Conservation (phyloP, 2,329 filamentous ascomycete species). For the Verticillium isaacii region DNA sequence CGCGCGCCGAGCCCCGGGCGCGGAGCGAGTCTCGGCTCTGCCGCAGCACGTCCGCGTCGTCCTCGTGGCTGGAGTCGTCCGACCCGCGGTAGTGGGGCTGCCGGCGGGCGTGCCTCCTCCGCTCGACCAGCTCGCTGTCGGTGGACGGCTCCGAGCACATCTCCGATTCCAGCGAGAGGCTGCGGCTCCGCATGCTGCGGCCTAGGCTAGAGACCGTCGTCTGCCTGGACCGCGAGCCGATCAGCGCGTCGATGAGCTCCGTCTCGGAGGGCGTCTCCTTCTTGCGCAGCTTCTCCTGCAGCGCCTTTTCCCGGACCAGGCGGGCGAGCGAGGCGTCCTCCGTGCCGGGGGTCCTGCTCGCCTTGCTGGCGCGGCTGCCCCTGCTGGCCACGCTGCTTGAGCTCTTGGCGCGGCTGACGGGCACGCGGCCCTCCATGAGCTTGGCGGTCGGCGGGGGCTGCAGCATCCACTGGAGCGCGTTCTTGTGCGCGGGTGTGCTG, state of each 20-base stretch:
- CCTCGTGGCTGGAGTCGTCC: slow-evolving; percentile 17
- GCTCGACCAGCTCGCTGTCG: slow-evolving; percentile 12
- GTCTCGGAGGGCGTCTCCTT: slow-evolving; percentile 33
- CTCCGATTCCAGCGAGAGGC: slow-evolving; percentile 33
- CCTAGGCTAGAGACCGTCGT: slow-evolving; percentile 18
- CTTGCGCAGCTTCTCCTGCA: slow-evolving; percentile 40
- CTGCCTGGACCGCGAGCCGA: slow-evolving; percentile 15
- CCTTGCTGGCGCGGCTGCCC: slow-evolving; percentile 23
- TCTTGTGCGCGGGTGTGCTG: slow-evolving; percentile 63
- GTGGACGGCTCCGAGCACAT: slow-evolving; percentile 14
- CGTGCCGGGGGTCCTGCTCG: slow-evolving; percentile 13
- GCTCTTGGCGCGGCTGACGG: slow-evolving; percentile 59
- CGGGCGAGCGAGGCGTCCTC: slow-evolving; percentile 39
- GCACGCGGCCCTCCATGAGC: slow-evolving; percentile 84
- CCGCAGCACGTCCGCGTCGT: slow-evolving; percentile 20
- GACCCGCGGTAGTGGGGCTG: slow-evolving; percentile 15
- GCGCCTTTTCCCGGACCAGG: slow-evolving; percentile 37
- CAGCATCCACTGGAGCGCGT: slow-evolving; percentile 84
- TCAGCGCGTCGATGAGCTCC: slow-evolving; percentile 39
- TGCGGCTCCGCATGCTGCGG: slow-evolving; percentile 22
- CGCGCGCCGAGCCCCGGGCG: slow-evolving; percentile 23
- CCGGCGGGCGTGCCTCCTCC: slow-evolving; percentile 6
- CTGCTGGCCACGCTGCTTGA: slow-evolving; percentile 46
- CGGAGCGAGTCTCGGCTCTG: slow-evolving; percentile 16
- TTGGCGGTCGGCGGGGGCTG: slow-evolving; percentile 86